phyloP scores from a whole-genome alignment of 208 protist species.

The Trypanosoma vivax region DNA sequence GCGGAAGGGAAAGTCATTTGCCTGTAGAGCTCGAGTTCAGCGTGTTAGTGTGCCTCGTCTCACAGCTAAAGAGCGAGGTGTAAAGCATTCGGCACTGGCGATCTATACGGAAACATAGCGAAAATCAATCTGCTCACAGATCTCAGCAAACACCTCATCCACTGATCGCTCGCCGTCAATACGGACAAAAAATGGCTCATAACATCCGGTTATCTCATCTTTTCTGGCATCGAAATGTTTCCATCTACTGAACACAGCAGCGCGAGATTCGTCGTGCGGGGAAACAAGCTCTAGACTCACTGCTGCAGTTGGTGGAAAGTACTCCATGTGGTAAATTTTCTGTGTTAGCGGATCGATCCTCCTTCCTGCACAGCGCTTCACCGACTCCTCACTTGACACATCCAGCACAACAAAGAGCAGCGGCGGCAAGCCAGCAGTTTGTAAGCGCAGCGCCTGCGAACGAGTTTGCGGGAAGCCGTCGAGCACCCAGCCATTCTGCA shows the following conservation, averaged over 20 bases:
- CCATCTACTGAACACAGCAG: slow-evolving; percentile 28
- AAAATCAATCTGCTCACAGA: slow-evolving; percentile 40
- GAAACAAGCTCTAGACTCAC: slow-evolving; percentile 11
- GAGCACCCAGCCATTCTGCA: slow-evolving; percentile 66
- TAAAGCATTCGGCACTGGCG: too few species aligned
- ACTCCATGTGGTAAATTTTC: slow-evolving; percentile 17
- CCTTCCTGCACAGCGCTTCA: slow-evolving; percentile 27
- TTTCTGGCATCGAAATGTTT: slow-evolving; percentile 39
- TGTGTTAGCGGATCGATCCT: slow-evolving; percentile 16
- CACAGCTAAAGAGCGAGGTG: too few species aligned
- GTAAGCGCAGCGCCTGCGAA: slow-evolving; percentile 70
- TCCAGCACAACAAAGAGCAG: slow-evolving; percentile 65
- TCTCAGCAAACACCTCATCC: slow-evolving; percentile 37
- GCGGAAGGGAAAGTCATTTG: too few species aligned
- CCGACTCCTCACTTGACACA: slow-evolving; percentile 28
- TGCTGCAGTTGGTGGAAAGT: slow-evolving; percentile 9
- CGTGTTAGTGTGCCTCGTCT: too few species aligned
- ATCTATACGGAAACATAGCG: slow-evolving; percentile 46
- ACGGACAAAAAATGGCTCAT: slow-evolving; percentile 40
- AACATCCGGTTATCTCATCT: slow-evolving; percentile 53
- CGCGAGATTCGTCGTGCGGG: slow-evolving; percentile 26
- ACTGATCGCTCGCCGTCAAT: slow-evolving; percentile 29
- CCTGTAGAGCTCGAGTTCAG: too few species aligned
- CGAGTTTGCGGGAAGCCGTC: slow-evolving; percentile 76
- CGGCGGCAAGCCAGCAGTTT: slow-evolving; percentile 55